Conservation (phyloP, 805 yeast species). For the Schwanniomyces vanrijiae region DNA sequence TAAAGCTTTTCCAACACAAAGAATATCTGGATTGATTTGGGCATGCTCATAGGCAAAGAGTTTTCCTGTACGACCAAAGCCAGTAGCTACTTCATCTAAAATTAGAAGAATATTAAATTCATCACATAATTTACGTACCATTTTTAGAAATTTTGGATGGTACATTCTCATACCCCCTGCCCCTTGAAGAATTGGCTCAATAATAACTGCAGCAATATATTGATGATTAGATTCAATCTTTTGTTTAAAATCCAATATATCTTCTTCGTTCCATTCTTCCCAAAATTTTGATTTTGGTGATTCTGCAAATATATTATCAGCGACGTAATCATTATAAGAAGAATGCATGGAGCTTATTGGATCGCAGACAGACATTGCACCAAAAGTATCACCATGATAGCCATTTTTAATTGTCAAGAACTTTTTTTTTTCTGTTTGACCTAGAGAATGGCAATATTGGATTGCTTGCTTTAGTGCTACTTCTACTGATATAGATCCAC, state of each 20-base stretch:
- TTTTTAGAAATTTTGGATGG: constrained; percentile 39
- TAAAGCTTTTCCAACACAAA: constrained; percentile 49
- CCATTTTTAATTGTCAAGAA: constrained; percentile 33
- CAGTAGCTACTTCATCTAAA: constrained; percentile 60
- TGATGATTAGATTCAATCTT: constrained; percentile 28
- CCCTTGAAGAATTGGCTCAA: constrained; percentile 98
- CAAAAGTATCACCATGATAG: constrained; percentile 40
- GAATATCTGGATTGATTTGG: constrained; percentile 47
- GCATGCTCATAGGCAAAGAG: constrained; percentile 49
- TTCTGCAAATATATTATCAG: constrained; percentile 20
- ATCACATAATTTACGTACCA: constrained; percentile 52
- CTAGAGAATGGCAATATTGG: constrained; percentile 26
- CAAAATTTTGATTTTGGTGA: constrained; percentile 18
- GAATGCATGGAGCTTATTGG: constrained; percentile 33
- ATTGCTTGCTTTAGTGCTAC: constrained; percentile 37
- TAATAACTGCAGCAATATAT: constrained; percentile 82
- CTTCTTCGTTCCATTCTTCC: constrained; percentile 14
- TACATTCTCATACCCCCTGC: constrained; percentile 97
- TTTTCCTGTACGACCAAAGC: constrained; percentile 52
- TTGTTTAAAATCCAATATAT: not conserved
- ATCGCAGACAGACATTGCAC: constrained; percentile 38
- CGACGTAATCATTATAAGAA: constrained; percentile 24
- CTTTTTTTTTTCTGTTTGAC: constrained; percentile 20
- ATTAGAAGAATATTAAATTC: constrained; percentile 51
- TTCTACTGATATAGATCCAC: constrained; percentile 32